Evolutionary conservation across 176 grass and related monocot species (phyloP).

Genomic region (Paspalum vaginatum): DNA sequence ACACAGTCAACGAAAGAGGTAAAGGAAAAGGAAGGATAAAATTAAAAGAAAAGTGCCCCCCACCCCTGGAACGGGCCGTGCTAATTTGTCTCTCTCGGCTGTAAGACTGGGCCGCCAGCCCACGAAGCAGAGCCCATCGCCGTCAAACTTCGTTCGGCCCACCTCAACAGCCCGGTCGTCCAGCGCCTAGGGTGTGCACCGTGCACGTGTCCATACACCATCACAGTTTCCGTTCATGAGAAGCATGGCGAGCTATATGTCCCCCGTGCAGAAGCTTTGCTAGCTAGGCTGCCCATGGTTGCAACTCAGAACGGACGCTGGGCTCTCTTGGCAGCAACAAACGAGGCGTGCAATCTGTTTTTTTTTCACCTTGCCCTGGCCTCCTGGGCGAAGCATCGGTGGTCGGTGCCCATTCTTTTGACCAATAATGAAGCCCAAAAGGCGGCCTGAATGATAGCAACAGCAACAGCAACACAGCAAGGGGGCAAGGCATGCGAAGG

Average conservation of each 20-base stretch:
- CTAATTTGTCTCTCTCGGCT: too few species aligned
- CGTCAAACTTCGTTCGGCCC: background rate
- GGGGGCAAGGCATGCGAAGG: conserved; percentile 33
- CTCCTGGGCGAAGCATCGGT: background rate
- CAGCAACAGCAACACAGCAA: background rate
- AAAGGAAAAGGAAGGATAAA: too few species aligned
- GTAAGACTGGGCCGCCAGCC: background rate
- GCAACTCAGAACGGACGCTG: background rate
- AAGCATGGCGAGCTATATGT: too few species aligned
- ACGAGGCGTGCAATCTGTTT: background rate
- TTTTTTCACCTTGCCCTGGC: background rate
- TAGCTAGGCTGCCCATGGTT: background rate
- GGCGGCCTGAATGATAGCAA: conserved; percentile 7
- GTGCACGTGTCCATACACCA: too few species aligned
- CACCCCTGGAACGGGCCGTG: too few species aligned
- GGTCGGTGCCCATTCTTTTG: conserved; percentile 40
- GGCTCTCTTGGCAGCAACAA: background rate
- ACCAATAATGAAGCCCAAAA: background rate
- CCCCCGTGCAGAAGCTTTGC: background rate
- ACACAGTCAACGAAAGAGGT: too few species aligned
- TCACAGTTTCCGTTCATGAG: background rate
- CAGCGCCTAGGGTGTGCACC: too few species aligned
- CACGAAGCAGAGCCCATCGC: background rate
- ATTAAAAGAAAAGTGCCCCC: too few species aligned
- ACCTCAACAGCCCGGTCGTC: background rate